phyloP scores from a whole-genome alignment of 78 protist genomes.

The Chrysochromulina tobinii region DNA sequence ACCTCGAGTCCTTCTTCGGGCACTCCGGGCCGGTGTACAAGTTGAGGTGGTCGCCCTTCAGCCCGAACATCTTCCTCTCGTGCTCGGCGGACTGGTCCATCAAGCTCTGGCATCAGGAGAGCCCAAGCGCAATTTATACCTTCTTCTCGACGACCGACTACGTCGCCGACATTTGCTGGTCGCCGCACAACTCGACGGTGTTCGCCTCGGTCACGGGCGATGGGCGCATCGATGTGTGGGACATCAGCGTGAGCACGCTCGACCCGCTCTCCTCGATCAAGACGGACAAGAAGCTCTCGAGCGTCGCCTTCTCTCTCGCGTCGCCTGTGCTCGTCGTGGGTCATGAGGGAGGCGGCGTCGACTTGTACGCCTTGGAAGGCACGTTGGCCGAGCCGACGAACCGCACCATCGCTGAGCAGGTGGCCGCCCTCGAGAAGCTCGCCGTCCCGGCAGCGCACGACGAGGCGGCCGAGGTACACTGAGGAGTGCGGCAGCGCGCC shows the following conservation, averaged over 20 bases:
- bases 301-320: neutral
- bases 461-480: too few relatives aligned
- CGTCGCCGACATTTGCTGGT: conserved; percentile 64
- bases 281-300: neutral
- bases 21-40: conserved; percentile 76
- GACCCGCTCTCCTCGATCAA: neutral
- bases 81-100: conserved; percentile 71
- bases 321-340: conserved; percentile 13
- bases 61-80: conserved; percentile 49
- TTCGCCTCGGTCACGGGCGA: conserved; percentile 58
- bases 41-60: conserved; percentile 62
- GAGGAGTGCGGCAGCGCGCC: too few relatives aligned
- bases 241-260: conserved; percentile 38
- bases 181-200: conserved; percentile 30
- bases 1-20: conserved; percentile 52
- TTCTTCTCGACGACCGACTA: neutral
- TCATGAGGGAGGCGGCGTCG: neutral
- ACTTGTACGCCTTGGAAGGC: neutral
- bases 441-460: neutral
- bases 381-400: neutral
- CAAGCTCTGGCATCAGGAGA: conserved; percentile 52
- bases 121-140: neutral
- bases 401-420: neutral
- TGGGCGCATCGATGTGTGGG: conserved; percentile 71
- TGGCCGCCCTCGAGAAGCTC: neutral